Conservation (phyloP, 2,329 filamentous ascomycete species). For the Madurella mycetomatis region DNA sequence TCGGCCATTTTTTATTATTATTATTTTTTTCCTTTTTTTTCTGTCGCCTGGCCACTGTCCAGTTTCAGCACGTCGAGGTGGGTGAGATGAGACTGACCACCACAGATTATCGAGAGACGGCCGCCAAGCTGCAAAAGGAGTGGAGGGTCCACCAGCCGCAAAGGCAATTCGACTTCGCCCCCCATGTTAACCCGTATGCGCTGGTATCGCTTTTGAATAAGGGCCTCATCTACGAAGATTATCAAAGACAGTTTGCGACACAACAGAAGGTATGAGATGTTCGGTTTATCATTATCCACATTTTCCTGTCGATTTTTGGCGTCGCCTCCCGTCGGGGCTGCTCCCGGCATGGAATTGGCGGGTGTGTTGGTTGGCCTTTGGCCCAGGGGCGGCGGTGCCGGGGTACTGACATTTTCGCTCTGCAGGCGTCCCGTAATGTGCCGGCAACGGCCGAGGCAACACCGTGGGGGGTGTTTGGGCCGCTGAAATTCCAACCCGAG, state of each 20-base stretch:
- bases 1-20: neutral
- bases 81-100: constrained; percentile 25
- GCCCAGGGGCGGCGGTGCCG: constrained; percentile 17
- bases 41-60: constrained; percentile 13
- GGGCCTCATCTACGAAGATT: constrained; percentile 56
- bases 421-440: constrained; percentile 48
- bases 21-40: too few relatives aligned
- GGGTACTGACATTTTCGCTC: constrained; percentile 37
- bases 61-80: constrained; percentile 1
- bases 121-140: constrained; percentile 64
- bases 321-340: constrained; percentile 17
- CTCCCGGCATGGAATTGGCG: constrained; percentile 17
- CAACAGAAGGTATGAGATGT: constrained; percentile 44
- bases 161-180: constrained; percentile 59
- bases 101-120: constrained; percentile 63
- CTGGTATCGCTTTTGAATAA: constrained; percentile 60
- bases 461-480: constrained; percentile 54
- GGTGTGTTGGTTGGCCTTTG: constrained; percentile 15
- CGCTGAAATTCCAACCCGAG: constrained; percentile 43
- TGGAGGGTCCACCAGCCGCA: constrained; percentile 61
- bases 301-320: constrained; percentile 8
- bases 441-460: constrained; percentile 43
- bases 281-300: constrained; percentile 1
- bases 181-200: constrained; percentile 60
- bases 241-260: constrained; percentile 49